phyloP scores from a whole-genome alignment of 1,139 yeast species.

The Taphrina populina region DNA sequence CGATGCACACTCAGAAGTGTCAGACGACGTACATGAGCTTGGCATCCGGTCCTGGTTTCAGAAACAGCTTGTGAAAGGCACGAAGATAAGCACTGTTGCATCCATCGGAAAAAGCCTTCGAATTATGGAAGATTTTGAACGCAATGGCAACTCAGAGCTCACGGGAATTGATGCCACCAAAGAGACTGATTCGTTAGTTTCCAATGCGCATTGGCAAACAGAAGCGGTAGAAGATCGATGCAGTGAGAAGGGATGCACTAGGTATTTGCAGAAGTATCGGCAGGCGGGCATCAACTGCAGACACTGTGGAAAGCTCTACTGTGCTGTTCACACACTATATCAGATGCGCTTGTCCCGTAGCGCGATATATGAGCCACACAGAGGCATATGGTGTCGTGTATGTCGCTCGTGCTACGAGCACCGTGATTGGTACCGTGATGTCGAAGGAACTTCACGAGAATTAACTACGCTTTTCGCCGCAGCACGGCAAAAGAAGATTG shows the following conservation, averaged over 20 bases:
- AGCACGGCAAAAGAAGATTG: constrained; percentile 37
- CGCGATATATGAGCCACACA: constrained; percentile 52
- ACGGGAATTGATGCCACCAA: constrained; percentile 26
- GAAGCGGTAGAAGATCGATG: constrained; percentile 47
- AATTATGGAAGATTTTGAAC: constrained; percentile 16
- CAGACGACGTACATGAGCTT: constrained; percentile 44
- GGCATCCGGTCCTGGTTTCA: constrained; percentile 48
- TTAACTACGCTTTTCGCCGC: constrained; percentile 50
- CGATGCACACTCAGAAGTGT: constrained; percentile 55
- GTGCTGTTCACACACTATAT: constrained; percentile 63
- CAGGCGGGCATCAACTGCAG: constrained; percentile 44
- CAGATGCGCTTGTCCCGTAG: constrained; percentile 51
- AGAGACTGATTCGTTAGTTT: constrained; percentile 45
- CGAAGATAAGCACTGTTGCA: constrained; percentile 41
- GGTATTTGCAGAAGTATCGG: constrained; percentile 41
- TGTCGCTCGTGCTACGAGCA: constrained; percentile 61
- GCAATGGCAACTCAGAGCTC: constrained; percentile 26
- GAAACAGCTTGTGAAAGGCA: constrained; percentile 40
- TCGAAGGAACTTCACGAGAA: constrained; percentile 50
- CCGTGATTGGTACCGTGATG: constrained; percentile 57
- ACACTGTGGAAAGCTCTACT: constrained; percentile 68
- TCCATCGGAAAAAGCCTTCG: constrained; percentile 17
- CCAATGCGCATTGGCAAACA: constrained; percentile 65
- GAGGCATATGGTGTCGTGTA: constrained; percentile 68
- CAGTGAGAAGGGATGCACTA: constrained; percentile 43